These are phyloP conservation scores for Atkinsonella hypoxylon DNA, from an alignment of 2,329 filamentous ascomycete genomes.

Conservation along the genomic window DNA sequence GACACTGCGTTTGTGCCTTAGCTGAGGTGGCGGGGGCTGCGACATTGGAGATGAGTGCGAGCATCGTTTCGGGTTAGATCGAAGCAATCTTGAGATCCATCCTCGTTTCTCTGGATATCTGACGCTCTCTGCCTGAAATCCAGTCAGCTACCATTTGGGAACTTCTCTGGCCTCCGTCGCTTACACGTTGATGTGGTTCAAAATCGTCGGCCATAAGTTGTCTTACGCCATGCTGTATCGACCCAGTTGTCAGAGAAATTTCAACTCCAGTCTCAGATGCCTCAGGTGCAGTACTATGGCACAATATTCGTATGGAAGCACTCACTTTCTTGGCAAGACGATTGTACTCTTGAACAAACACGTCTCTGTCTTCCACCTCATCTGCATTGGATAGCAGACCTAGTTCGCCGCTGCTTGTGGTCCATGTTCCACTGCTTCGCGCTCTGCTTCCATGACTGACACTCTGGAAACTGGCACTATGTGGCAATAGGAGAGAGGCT, in stretches of 20 bases:
- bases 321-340: conserved; percentile 43
- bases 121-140: conserved; percentile 11
- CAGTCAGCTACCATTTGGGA: background rate
- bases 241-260: background rate
- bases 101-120: conserved; percentile 19
- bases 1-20: conserved; percentile 37
- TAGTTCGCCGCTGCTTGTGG: conserved; percentile 39
- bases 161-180: conserved; percentile 8
- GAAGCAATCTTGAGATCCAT: conserved; percentile 28
- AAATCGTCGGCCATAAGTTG: conserved; percentile 25
- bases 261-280: background rate
- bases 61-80: conserved; percentile 9
- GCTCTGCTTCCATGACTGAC: conserved; percentile 13
- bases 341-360: conserved; percentile 48
- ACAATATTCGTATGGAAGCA: background rate
- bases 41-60: conserved; percentile 5
- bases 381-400: conserved; percentile 36
- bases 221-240: conserved; percentile 39
- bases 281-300: background rate
- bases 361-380: conserved; percentile 33
- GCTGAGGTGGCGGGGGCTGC: conserved; percentile 7
- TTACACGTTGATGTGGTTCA: conserved; percentile 19
- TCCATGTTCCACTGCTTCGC: conserved; percentile 43
- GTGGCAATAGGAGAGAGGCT: conserved; percentile 15
- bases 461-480: conserved; percentile 15